Evolutionary conservation across 306 rosid species (phyloP).

Genomic region (Cucurbita ficifolia): DNA sequence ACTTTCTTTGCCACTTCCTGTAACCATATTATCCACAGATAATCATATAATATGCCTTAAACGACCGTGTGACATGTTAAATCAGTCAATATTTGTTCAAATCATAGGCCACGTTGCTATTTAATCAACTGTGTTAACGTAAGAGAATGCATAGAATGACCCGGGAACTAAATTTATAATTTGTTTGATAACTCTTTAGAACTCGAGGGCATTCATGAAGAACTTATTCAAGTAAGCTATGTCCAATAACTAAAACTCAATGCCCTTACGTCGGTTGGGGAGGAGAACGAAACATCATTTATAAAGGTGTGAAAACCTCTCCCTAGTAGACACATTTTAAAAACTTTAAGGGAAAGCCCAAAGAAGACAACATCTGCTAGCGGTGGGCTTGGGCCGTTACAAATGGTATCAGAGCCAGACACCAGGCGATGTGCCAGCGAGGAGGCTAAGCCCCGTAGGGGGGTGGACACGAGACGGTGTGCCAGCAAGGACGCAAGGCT

Average conservation of each 20-base stretch:
- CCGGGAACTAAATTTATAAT: neutral
- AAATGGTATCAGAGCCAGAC: no score
- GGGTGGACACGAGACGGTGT: no score
- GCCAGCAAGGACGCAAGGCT: no score
- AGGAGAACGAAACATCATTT: no score
- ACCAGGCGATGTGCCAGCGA: no score
- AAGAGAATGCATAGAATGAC: neutral
- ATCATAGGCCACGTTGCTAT: neutral
- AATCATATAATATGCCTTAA: neutral
- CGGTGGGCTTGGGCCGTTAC: no score
- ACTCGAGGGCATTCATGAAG: neutral
- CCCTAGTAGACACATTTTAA: no score
- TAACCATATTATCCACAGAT: neutral
- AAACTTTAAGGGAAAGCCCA: no score
- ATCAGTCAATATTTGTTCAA: neutral
- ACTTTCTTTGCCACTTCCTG: constrained; percentile 90
- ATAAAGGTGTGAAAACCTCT: no score
- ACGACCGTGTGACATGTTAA: neutral
- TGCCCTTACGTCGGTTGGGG: neutral
- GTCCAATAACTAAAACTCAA: neutral
- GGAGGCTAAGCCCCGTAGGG: no score
- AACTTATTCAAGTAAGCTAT: neutral
- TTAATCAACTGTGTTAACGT: neutral
- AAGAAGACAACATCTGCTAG: no score
- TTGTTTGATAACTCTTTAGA: neutral